phyloP scores from a whole-genome alignment of 306 rosid species.

The Carpinus viminea region DNA sequence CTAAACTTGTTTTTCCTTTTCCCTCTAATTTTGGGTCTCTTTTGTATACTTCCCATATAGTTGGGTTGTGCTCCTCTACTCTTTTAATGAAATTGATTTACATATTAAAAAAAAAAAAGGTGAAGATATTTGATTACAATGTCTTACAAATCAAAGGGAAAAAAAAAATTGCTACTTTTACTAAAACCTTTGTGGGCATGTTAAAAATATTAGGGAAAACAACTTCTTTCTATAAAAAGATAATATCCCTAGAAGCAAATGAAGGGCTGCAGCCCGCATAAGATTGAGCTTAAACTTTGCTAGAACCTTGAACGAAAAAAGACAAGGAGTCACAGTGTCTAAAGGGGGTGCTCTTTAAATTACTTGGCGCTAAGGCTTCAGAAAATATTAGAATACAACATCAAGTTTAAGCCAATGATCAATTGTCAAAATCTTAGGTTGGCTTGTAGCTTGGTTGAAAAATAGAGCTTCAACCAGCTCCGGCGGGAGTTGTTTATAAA shows the following conservation, averaged over 20 bases:
- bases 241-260: constrained; percentile 19
- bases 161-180: background rate
- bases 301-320: background rate
- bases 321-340: background rate
- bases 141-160: background rate
- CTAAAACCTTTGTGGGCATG: background rate
- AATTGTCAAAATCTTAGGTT: background rate
- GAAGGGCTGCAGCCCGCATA: background rate
- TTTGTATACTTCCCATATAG: no score
- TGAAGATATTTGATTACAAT: no score
- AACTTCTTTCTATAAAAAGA: background rate
- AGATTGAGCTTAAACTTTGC: background rate
- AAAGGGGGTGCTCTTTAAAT: background rate
- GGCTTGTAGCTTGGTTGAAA: no score
- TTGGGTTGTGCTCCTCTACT: no score
- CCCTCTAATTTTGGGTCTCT: no score
- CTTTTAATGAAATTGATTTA: no score
- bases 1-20: no score
- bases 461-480: no score
- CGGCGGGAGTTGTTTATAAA: no score
- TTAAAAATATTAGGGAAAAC: background rate
- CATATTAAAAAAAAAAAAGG: no score
- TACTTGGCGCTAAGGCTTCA: background rate
- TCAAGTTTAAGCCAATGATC: background rate
- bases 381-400: background rate